Evolutionary conservation across 2,329 filamentous ascomycete species (phyloP).

Genomic region (Chalaropsis ovoidea): DNA sequence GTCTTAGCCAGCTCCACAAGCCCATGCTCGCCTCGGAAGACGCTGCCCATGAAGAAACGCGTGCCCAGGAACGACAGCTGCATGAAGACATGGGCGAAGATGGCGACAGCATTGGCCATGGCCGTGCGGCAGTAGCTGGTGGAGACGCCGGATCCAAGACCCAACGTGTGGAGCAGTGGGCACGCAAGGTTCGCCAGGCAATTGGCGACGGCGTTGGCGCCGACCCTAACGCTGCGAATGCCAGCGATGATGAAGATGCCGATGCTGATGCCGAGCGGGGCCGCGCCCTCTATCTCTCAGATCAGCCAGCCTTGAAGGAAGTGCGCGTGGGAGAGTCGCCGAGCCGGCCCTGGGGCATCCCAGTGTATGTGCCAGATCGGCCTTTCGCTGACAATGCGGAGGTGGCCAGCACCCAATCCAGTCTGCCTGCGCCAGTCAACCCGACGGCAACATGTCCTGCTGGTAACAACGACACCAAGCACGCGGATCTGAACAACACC

Average conservation of each 20-base stretch:
- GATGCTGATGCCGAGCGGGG: slow-evolving; percentile 48
- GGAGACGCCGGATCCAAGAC: slow-evolving; percentile 32
- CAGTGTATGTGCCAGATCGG: slow-evolving; percentile 49
- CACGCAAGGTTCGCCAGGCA: slow-evolving; percentile 56
- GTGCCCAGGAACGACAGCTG: slow-evolving; percentile 28
- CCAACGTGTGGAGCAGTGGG: slow-evolving; percentile 76
- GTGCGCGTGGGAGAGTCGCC: slow-evolving; percentile 89
- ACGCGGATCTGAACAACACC: neutral
- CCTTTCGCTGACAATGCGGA: neutral
- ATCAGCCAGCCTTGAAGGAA: slow-evolving; percentile 69
- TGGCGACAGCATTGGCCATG: slow-evolving; percentile 27
- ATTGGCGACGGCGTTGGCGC: slow-evolving; percentile 35
- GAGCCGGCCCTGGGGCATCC: slow-evolving; percentile 85
- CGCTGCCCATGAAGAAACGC: slow-evolving; percentile 34
- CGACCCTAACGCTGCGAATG: slow-evolving; percentile 30
- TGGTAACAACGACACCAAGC: neutral
- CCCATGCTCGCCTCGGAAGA: slow-evolving; percentile 62
- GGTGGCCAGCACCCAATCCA: slow-evolving; percentile 7
- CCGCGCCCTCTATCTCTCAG: slow-evolving; percentile 53
- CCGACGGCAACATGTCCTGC: slow-evolving; percentile 35
- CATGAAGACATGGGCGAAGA: slow-evolving; percentile 39
- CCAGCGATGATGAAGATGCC: slow-evolving; percentile 34
- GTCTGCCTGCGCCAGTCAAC: slow-evolving; percentile 37
- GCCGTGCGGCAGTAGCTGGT: neutral
- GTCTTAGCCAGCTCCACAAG: slow-evolving; percentile 76